Base-by-base conservation (phyloP, 495 filamentous ascomycete species). In the Aspergillus taichungensis region DNA sequence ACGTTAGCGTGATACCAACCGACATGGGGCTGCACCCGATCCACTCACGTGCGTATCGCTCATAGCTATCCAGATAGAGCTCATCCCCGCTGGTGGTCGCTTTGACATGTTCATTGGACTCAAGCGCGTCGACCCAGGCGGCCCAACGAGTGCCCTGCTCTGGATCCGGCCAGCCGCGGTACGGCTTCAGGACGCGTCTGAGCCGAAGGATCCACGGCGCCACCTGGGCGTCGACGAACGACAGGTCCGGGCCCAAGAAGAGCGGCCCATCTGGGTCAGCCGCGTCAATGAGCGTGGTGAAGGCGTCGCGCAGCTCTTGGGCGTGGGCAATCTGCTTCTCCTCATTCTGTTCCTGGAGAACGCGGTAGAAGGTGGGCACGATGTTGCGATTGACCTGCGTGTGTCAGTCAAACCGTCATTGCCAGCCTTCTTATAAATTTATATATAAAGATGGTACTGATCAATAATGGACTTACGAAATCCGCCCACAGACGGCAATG, bases 121-220 rank as follows among this genome's bases (percentile, higher is more conserved):
- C 88, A 35, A 96, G 73, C 5, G 90, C 90, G n/a, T 83, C 66
- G 6, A 92, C 66, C 90, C 88, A 96, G 29, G 66, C 68, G 24
- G 73, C 80, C 80, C 84, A 88, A 39, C 90, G 75, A 51, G 70
- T 83, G 6, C 79, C 82, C 10, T 73, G 69, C 46, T 82, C 74
- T 7, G 87, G 78, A 37, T 85, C 80, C 24, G 80, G 79, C 87
- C 87, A 95, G 29, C 78, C 82, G 14, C 85, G 77, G 55, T 90
- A 90, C n/a, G 80, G 83, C 41, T 81, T 79, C 42, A 94, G 68
- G 24, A 95, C 85, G 12, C 80, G 72, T 9, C 73, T 70, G 42
- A 95, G 63, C 1, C 91, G 80, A 30, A 95, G 55, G 39, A 92
- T 76, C 79, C 91, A 97, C 6, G 91, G 91, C 6, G 89, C 90